A percentile compares a stretch with the other conserved stretches of the same genome.
These are phyloP conservation scores for Taxillus chinensis DNA, from an alignment of 164 flowering plant species.

Conservation along the genomic window DNA sequence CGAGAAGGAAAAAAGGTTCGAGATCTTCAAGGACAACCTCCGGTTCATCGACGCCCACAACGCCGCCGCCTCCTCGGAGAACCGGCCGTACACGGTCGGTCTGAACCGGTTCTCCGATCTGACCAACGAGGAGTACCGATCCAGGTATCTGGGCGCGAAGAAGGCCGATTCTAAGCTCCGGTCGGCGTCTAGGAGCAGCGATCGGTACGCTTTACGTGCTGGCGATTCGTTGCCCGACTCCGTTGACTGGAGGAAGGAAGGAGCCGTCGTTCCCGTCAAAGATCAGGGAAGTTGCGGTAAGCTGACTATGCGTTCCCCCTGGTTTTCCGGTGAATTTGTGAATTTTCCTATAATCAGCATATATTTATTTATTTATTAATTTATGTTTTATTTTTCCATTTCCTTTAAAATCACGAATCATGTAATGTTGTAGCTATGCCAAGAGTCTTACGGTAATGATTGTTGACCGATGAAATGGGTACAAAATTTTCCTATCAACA, in stretches of 20 bases:
- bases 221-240: slow-evolving; percentile 66
- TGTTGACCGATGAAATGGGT: too few species aligned
- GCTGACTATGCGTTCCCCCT: slow-evolving; percentile 9
- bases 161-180: slow-evolving; percentile 3
- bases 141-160: slow-evolving; percentile 25
- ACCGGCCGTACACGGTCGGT: slow-evolving; percentile 29
- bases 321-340: background rate
- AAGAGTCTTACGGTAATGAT: too few species aligned
- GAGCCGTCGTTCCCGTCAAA: slow-evolving; percentile 65
- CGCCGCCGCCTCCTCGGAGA: slow-evolving; percentile 11
- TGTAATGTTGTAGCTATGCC: too few species aligned
- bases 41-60: slow-evolving; percentile 69
- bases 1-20: slow-evolving; percentile 52
- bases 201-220: slow-evolving; percentile 34
- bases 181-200: slow-evolving; percentile 18
- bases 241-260: slow-evolving; percentile 79
- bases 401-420: too few species aligned
- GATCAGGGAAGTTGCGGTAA: slow-evolving; percentile 92
- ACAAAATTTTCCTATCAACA: too few species aligned
- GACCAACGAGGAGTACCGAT: slow-evolving; percentile 36
- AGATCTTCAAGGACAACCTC: slow-evolving; percentile 68
- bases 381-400: background rate
- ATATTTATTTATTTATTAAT: slow-evolving; percentile 2
- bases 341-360: too few species aligned
- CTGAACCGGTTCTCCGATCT: slow-evolving; percentile 38